These are phyloP conservation scores for Fusarium sp. DNA, from an alignment of 2,329 filamentous ascomycete genomes.

Conservation along the genomic window DNA sequence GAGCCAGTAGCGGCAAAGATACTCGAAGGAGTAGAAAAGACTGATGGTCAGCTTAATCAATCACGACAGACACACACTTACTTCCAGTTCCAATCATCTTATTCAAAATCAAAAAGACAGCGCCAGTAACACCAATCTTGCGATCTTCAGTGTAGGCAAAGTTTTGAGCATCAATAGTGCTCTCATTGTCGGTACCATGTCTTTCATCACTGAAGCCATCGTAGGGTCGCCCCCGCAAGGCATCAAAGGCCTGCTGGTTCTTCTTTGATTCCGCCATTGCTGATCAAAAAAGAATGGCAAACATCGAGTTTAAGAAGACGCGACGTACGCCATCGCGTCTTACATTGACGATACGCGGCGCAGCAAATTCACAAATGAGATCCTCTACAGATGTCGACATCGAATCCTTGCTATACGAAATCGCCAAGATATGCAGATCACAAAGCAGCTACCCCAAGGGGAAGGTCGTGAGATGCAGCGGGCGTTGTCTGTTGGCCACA, in stretches of 20 bases:
- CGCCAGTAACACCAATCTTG: conserved; percentile 67
- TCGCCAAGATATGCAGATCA: conserved; percentile 29
- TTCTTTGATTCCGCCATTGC: conserved; percentile 38
- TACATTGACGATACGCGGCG: conserved; percentile 6
- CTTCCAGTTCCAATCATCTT: conserved; percentile 73
- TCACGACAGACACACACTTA: conserved; percentile 48
- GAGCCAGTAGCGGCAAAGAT: conserved; percentile 68
- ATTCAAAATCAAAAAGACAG: conserved; percentile 69
- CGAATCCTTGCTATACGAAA: conserved; percentile 18
- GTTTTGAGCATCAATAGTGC: conserved; percentile 58
- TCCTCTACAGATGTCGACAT: conserved; percentile 32
- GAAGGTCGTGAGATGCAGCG: conserved; percentile 27
- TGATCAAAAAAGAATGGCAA: neutral
- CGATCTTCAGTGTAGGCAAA: conserved; percentile 58
- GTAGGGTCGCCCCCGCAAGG: conserved; percentile 11
- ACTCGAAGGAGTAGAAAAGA: conserved; percentile 69
- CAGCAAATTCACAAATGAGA: conserved; percentile 4
- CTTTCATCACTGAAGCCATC: conserved; percentile 39
- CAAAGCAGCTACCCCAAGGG: conserved; percentile 23
- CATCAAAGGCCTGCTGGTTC: conserved; percentile 9
- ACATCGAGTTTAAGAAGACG: conserved; percentile 1
- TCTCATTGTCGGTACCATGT: conserved; percentile 35
- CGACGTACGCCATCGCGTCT: conserved; percentile 13
- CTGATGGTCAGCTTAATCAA: conserved; percentile 45
- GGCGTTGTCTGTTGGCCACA: conserved; percentile 23